phyloP scores from a whole-genome alignment of 1,139 yeast species.

The Candida pseudoviswanathii region DNA sequence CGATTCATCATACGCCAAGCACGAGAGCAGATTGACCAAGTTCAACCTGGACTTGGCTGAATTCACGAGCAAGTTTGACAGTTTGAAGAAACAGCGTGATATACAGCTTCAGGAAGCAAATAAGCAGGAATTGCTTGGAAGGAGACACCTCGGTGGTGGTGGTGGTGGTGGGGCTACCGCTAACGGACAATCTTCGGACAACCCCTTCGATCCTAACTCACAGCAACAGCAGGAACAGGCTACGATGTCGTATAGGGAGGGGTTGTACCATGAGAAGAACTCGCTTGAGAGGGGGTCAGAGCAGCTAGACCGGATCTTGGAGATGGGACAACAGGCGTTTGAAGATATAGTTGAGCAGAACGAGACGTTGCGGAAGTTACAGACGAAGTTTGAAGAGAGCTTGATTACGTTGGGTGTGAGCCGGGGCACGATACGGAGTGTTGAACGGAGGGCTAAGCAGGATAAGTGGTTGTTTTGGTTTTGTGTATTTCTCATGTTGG shows the following conservation, averaged over 20 bases:
- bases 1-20: constrained; percentile 61
- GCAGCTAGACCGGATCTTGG: constrained; percentile 86
- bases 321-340: constrained; percentile 83
- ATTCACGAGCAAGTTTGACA: constrained; percentile 59
- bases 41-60: constrained; percentile 63
- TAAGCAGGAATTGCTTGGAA: constrained; percentile 63
- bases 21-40: constrained; percentile 59
- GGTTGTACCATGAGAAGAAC: constrained; percentile 66
- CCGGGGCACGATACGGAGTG: constrained; percentile 76
- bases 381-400: constrained; percentile 64
- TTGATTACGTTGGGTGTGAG: constrained; percentile 86
- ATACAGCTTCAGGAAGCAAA: constrained; percentile 53
- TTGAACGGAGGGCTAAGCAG: constrained; percentile 83
- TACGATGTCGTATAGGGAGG: constrained; percentile 56
- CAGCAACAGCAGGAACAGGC: constrained; percentile 24
- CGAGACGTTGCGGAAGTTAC: constrained; percentile 65
- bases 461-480: constrained; percentile 89
- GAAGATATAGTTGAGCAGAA: constrained; percentile 89
- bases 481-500: constrained; percentile 63
- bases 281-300: constrained; percentile 71
- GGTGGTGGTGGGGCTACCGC: constrained; percentile 12
- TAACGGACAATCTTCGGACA: constrained; percentile 42
- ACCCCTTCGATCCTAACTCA: constrained; percentile 53
- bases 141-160: constrained; percentile 34
- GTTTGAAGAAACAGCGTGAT: constrained; percentile 67